phyloP scores from a whole-genome alignment of 1,284 basidiomycete species.

The Marasmius sp. region DNA sequence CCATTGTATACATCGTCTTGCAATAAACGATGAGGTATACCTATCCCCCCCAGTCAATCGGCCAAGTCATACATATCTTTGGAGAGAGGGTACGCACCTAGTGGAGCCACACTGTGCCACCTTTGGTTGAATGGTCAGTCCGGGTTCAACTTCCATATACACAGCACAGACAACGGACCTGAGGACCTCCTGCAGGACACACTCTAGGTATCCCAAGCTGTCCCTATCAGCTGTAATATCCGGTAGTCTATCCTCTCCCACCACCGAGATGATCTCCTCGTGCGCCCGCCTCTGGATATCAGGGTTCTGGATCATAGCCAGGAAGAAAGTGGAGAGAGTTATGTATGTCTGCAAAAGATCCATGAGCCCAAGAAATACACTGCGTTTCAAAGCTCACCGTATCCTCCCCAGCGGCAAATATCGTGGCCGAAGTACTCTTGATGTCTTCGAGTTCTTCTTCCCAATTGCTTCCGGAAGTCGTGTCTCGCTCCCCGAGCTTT shows the following conservation, averaged over 20 bases:
- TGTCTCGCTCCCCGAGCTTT: neutral
- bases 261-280: slow-evolving; percentile 7
- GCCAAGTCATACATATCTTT: neutral
- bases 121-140: neutral
- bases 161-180: neutral
- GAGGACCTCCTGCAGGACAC: neutral
- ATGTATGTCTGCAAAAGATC: slow-evolving; percentile 38
- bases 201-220: slow-evolving; percentile 9
- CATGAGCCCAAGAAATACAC: neutral
- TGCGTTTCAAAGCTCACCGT: neutral
- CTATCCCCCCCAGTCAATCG: neutral
- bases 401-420: neutral
- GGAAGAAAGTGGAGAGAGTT: slow-evolving; percentile 43
- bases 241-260: slow-evolving; percentile 11
- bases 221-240: slow-evolving; percentile 9
- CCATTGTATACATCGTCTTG: slow-evolving; percentile 2
- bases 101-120: neutral
- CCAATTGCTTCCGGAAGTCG: neutral
- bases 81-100: neutral
- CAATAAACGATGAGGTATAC: slow-evolving; percentile 1
- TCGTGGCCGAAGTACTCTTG: neutral
- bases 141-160: neutral
- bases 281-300: slow-evolving; percentile 29
- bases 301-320: slow-evolving; percentile 50
- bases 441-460: neutral